Percentiles rank a stretch among this genome's conserved stretches.
These are phyloP conservation scores for Ogataea henricii DNA, from an alignment of 805 yeast species.

Conservation along the genomic window DNA sequence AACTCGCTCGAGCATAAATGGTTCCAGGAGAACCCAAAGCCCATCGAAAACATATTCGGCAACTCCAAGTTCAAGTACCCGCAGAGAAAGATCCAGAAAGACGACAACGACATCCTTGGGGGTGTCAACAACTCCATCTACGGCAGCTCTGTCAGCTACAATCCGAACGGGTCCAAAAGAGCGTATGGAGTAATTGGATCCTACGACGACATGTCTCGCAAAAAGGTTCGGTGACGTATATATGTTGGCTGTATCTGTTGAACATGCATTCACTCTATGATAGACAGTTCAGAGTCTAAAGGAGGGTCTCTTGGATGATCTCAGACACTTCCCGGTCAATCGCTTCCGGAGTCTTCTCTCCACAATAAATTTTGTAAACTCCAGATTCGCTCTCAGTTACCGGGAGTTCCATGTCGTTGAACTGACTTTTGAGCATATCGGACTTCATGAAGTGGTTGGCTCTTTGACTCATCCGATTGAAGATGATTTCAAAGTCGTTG, in stretches of 20 bases:
- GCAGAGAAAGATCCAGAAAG: constrained; percentile 79
- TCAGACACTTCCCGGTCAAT: constrained; percentile 17
- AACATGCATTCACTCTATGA: neutral
- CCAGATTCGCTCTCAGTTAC: constrained; percentile 17
- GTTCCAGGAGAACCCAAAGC: constrained; percentile 70
- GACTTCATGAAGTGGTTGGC: constrained; percentile 85
- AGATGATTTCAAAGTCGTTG: constrained; percentile 61
- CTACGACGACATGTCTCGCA: constrained; percentile 18
- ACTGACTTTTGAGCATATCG: constrained; percentile 80
- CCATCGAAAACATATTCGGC: constrained; percentile 77
- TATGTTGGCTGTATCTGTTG: neutral
- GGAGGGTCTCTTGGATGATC: neutral
- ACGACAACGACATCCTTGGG: constrained; percentile 73
- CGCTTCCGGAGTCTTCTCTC: constrained; percentile 17
- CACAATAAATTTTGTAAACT: constrained; percentile 22
- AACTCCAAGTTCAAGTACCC: constrained; percentile 78
- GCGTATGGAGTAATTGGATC: constrained; percentile 13
- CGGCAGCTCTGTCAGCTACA: constrained; percentile 25
- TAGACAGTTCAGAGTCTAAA: neutral
- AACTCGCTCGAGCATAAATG: constrained; percentile 76
- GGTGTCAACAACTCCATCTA: constrained; percentile 28
- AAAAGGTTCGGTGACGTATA: constrained; percentile 12
- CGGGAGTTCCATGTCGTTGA: constrained; percentile 74
- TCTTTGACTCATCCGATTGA: constrained; percentile 62
- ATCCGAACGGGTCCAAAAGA: constrained; percentile 17